Conservation (phyloP, 257 asterid species). For the Solanum neorickii region DNA sequence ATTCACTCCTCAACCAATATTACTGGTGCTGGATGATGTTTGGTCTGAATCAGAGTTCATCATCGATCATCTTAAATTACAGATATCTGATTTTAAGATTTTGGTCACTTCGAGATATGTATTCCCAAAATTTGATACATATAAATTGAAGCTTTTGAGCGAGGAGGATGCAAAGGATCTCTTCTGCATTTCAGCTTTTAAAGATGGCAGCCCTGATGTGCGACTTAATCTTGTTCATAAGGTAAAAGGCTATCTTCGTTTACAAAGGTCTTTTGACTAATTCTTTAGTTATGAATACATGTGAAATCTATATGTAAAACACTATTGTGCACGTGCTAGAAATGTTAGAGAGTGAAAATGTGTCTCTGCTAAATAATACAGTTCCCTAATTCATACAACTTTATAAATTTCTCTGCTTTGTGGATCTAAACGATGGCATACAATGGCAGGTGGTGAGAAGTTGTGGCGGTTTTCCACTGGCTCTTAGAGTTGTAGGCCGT, state of each 20-base stretch:
- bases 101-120: slow-evolving; percentile 24
- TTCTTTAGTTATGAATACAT: neutral
- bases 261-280: neutral
- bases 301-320: neutral
- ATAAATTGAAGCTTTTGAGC: slow-evolving; percentile 12
- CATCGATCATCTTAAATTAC: slow-evolving; percentile 5
- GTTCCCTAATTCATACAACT: neutral
- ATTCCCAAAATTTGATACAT: slow-evolving; percentile 13
- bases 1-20: neutral
- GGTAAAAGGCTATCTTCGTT: slow-evolving; percentile 3
- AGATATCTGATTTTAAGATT: slow-evolving; percentile 7
- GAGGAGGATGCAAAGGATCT: slow-evolving; percentile 15
- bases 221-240: slow-evolving; percentile 12
- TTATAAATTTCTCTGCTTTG: neutral
- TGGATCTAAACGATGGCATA: neutral
- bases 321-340: neutral
- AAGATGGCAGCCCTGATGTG: slow-evolving; percentile 2
- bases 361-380: neutral
- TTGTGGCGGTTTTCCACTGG: slow-evolving; percentile 27
- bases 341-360: neutral
- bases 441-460: slow-evolving; percentile 14
- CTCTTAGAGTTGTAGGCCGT: slow-evolving; percentile 24
- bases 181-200: slow-evolving; percentile 15
- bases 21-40: slow-evolving; percentile 31
- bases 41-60: slow-evolving; percentile 13